Conservation (phyloP, 2,329 filamentous ascomycete species). For the Cordyceps fumosorosea region DNA sequence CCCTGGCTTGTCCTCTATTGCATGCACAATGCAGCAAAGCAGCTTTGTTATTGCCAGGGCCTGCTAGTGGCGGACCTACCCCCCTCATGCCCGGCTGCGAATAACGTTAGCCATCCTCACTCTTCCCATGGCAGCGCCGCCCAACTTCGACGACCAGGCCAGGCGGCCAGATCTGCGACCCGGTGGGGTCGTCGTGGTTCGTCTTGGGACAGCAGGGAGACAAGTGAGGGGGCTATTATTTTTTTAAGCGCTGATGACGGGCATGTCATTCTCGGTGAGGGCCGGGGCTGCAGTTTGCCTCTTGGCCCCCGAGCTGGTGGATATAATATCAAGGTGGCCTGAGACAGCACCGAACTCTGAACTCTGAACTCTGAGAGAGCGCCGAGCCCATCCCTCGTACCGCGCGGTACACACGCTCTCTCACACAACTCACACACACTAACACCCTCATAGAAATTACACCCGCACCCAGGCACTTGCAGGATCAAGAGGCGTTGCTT, state of each 20-base stretch:
- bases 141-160: constrained; percentile 5
- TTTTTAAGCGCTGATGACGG: constrained; percentile 10
- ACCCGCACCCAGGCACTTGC: neutral
- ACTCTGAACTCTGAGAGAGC: constrained; percentile 4
- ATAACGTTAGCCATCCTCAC: neutral
- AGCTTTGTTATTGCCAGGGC: constrained; percentile 23
- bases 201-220: constrained; percentile 20
- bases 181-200: constrained; percentile 33
- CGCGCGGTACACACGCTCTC: neutral
- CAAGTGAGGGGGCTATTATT: constrained; percentile 5
- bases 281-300: constrained; percentile 27
- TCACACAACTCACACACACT: constrained; percentile 6
- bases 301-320: constrained; percentile 11
- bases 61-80: constrained; percentile 13
- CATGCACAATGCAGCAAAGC: constrained; percentile 18
- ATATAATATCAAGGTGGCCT: constrained; percentile 14
- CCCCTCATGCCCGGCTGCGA: neutral
- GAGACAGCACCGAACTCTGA: constrained; percentile 10
- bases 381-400: constrained; percentile 3
- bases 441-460: neutral
- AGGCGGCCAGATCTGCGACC: constrained; percentile 34
- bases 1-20: constrained; percentile 7
- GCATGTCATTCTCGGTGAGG: constrained; percentile 28
- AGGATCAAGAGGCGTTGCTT: neutral
- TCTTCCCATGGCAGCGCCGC: constrained; percentile 6